These are phyloP conservation scores for Maudiozyma turicensis DNA, from an alignment of 805 yeast genomes.

Conservation along the genomic window DNA sequence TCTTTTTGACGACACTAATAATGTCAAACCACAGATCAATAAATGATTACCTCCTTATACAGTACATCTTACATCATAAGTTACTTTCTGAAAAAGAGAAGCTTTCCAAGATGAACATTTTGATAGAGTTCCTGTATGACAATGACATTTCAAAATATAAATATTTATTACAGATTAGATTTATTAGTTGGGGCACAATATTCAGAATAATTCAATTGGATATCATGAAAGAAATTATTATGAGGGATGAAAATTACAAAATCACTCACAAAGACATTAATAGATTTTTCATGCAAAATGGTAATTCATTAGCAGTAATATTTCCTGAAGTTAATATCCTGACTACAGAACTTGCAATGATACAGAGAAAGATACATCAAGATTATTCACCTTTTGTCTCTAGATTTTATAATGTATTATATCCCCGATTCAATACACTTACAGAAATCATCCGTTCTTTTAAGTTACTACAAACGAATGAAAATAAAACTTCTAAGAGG, in stretches of 20 bases:
- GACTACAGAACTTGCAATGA: constrained; percentile 36
- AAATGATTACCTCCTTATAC: constrained; percentile 54
- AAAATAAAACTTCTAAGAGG: neutral
- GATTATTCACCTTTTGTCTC: constrained; percentile 47
- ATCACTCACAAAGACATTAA: constrained; percentile 24
- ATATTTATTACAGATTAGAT: constrained; percentile 41
- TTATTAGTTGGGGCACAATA: constrained; percentile 58
- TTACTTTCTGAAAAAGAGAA: neutral
- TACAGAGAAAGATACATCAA: constrained; percentile 46
- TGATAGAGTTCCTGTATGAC: constrained; percentile 4
- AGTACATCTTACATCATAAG: constrained; percentile 13
- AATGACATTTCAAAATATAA: neutral
- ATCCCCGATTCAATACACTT: constrained; percentile 66
- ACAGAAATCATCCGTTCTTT: constrained; percentile 37
- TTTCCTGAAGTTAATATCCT: constrained; percentile 83
- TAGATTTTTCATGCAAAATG: constrained; percentile 22
- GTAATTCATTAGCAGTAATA: constrained; percentile 50
- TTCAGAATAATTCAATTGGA: constrained; percentile 52
- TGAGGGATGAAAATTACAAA: constrained; percentile 64
- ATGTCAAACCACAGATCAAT: constrained; percentile 55
- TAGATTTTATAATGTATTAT: constrained; percentile 47
- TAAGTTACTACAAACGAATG: neutral
- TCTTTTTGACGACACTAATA: constrained; percentile 14
- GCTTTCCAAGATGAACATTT: neutral
- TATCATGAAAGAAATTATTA: constrained; percentile 37